Evolutionary conservation across 495 filamentous ascomycete genomes (phyloP).

Genomic region (Aspergillus ellipticus): DNA sequence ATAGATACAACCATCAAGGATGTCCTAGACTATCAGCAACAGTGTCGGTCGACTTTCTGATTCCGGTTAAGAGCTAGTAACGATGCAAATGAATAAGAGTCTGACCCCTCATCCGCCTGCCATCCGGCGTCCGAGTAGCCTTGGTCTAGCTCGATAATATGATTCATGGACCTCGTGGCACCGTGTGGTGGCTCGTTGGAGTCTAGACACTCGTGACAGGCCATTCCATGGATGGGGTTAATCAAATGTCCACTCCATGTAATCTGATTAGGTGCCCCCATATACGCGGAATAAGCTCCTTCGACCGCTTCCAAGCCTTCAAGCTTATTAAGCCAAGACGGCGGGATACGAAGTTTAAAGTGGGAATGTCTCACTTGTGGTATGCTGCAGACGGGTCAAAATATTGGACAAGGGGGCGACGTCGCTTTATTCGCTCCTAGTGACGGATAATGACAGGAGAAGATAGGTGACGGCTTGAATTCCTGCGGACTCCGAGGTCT

Average conservation of each 20-base stretch:
- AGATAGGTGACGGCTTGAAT: neutral
- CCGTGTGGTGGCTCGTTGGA: neutral
- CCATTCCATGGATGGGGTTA: neutral
- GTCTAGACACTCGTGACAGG: neutral
- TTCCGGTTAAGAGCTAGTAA: neutral
- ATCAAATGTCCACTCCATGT: neutral
- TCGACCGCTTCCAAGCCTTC: neutral
- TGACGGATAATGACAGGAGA: neutral
- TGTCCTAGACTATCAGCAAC: neutral
- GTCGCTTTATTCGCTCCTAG: neutral
- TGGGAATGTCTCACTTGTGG: neutral
- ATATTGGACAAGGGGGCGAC: neutral
- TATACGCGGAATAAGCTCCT: neutral
- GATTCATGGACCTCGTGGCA: neutral
- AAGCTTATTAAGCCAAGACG: neutral
- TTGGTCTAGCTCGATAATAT: neutral
- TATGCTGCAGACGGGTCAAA: neutral
- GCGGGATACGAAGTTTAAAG: neutral
- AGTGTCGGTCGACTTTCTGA: neutral
- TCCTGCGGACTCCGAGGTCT: neutral
- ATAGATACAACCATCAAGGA: neutral
- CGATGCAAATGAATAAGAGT: neutral
- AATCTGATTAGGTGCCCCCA: neutral
- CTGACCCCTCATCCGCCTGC: neutral
- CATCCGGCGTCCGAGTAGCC: neutral